These are phyloP conservation scores for Zopfochytrium polystomum DNA, from an alignment of 371 early-diverging fungal genomes.

Conservation along the genomic window DNA sequence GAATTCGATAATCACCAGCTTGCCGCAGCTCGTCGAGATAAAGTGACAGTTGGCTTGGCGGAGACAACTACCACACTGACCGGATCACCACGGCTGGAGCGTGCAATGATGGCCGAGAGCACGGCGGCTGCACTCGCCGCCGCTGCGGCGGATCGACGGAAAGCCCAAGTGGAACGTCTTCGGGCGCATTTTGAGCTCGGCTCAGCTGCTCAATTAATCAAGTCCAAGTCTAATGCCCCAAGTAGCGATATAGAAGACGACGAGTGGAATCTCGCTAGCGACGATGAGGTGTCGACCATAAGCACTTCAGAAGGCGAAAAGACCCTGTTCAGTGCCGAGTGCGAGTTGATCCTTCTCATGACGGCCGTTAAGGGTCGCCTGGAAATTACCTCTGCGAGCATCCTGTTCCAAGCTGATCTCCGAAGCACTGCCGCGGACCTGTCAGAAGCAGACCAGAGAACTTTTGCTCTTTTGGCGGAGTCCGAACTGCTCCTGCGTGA, in stretches of 20 bases:
- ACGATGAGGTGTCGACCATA: slow-evolving; percentile 23
- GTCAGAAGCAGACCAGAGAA: slow-evolving; percentile 30
- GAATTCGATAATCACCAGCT: slow-evolving; percentile 53
- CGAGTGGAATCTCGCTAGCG: slow-evolving; percentile 39
- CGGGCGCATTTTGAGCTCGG: slow-evolving; percentile 21
- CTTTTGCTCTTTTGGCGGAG: slow-evolving; percentile 35
- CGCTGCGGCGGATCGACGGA: slow-evolving; percentile 18
- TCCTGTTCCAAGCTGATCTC: slow-evolving; percentile 49
- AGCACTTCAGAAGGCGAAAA: slow-evolving; percentile 24
- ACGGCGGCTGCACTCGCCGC: slow-evolving; percentile 11
- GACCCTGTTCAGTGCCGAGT: slow-evolving; percentile 40
- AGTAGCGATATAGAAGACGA: slow-evolving; percentile 27
- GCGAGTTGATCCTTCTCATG: slow-evolving; percentile 53
- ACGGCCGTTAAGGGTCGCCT: slow-evolving; percentile 52
- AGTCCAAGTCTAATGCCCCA: slow-evolving; percentile 11
- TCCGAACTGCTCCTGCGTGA: slow-evolving; percentile 46
- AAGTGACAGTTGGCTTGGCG: slow-evolving; percentile 1
- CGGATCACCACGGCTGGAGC: slow-evolving; percentile 9
- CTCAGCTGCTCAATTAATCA: slow-evolving; percentile 21
- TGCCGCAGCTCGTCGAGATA: slow-evolving; percentile 53
- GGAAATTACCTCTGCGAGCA: slow-evolving; percentile 42
- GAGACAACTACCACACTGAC: not conserved
- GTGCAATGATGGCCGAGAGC: slow-evolving; percentile 19
- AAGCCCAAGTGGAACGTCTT: slow-evolving; percentile 25
- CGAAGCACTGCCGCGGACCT: slow-evolving; percentile 34